Evolutionary conservation across 139 green algal species (phyloP).

Genomic region (Chlamydomonas sp.): DNA sequence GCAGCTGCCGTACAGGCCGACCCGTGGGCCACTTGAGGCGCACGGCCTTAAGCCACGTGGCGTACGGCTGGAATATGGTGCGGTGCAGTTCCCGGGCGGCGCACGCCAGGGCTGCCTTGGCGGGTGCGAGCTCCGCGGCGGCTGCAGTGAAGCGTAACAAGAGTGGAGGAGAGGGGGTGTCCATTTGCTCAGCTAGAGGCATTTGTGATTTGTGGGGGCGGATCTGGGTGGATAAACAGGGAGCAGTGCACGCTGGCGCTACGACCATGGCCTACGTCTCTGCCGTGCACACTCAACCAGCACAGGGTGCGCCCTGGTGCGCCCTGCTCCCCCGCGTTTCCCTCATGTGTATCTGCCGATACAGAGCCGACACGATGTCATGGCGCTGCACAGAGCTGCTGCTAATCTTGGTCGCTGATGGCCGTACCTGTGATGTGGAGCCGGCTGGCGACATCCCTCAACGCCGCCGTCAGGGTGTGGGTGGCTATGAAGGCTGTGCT

Average conservation of each 20-base stretch:
- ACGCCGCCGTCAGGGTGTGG: not conserved
- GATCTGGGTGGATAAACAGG: not conserved
- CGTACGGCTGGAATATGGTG: slow-evolving; percentile 46
- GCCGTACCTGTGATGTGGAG: not conserved
- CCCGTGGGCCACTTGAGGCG: not conserved
- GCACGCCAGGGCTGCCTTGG: not conserved
- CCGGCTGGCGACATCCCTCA: slow-evolving; percentile 13
- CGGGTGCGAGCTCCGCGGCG: not conserved
- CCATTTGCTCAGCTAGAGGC: not conserved
- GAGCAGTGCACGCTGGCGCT: not conserved
- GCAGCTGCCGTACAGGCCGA: not conserved
- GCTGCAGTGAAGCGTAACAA: not conserved
- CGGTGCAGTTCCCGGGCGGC: slow-evolving; percentile 33
- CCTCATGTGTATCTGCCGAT: no score
- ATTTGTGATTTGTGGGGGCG: no score
- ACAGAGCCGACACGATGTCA: not conserved
- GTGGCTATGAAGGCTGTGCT: not conserved
- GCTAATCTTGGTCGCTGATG: not conserved
- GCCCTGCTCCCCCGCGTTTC: not conserved
- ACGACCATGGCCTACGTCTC: no score
- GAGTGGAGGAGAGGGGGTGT: not conserved
- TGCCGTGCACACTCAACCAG: not conserved
- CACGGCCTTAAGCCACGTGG: slow-evolving; percentile 15
- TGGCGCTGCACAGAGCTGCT: not conserved
- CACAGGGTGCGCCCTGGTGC: not conserved